Percentiles rank a stretch among this genome's conserved stretches.
phyloP scores from a whole-genome alignment of 2,329 filamentous ascomycete genomes.

The Fusarium nisikadoi region DNA sequence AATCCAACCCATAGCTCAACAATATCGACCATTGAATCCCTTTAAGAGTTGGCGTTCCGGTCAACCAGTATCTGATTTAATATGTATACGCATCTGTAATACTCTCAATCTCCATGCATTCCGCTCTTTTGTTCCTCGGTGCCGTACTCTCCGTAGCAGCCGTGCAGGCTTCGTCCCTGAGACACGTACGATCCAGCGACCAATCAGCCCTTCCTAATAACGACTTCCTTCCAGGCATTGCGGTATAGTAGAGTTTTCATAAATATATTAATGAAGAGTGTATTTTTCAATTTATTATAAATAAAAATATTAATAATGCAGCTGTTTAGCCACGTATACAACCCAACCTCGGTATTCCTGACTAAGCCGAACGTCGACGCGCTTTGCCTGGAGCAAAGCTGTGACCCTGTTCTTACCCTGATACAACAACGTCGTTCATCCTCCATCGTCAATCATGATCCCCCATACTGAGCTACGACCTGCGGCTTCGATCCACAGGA shows the following conservation, averaged over 20 bases:
- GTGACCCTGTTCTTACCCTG: not conserved
- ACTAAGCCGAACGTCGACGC: too few relatives aligned
- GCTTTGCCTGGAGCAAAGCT: too few relatives aligned
- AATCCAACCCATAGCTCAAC: too few relatives aligned
- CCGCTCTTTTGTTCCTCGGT: not conserved
- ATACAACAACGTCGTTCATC: not conserved
- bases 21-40: not conserved
- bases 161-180: not conserved
- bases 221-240: not conserved
- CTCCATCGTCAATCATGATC: not conserved
- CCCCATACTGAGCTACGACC: not conserved
- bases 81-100: too few relatives aligned
- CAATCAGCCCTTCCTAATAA: not conserved
- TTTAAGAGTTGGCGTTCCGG: not conserved
- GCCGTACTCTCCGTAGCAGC: not conserved
- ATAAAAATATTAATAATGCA: not conserved
- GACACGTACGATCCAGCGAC: slow-evolving; percentile 2
- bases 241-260: too few relatives aligned
- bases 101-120: not conserved
- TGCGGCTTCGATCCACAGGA: not conserved
- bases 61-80: not conserved
- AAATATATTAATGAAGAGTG: too few relatives aligned
- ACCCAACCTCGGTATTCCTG: too few relatives aligned
- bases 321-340: too few relatives aligned
- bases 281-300: not conserved